Percentiles rank a stretch among this genome's conserved stretches.
Conservation (phyloP, 768 basidiomycete genomes). For the Psilocybe cubensis region DNA sequence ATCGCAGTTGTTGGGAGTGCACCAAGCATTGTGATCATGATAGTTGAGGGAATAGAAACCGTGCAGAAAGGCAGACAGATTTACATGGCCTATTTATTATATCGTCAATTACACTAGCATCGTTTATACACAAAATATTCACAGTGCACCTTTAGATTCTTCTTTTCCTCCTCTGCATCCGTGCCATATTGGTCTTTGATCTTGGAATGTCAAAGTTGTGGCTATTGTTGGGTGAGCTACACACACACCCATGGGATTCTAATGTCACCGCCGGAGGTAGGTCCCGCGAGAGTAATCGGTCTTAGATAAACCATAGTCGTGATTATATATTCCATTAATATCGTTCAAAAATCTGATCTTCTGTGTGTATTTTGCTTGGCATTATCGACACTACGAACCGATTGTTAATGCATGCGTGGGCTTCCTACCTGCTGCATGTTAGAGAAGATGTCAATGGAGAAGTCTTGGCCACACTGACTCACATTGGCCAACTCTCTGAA, state of each 20-base stretch:
- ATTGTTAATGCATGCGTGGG: too few relatives aligned
- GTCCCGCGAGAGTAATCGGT: slow-evolving; percentile 1
- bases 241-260: neutral
- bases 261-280: neutral
- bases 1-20: neutral
- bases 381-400: neutral
- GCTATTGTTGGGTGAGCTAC: neutral
- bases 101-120: neutral
- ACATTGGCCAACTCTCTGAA: too few relatives aligned
- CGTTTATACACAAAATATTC: neutral
- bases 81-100: neutral
- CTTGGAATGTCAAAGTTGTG: neutral
- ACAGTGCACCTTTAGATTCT: neutral
- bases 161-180: neutral
- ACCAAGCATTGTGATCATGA: neutral
- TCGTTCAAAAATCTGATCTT: neutral
- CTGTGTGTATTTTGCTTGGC: neutral
- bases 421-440: too few relatives aligned
- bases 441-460: too few relatives aligned
- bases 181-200: neutral
- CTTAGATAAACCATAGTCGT: too few relatives aligned
- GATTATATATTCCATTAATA: too few relatives aligned
- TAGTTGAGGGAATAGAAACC: neutral
- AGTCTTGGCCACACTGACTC: too few relatives aligned
- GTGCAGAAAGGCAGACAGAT: neutral